Base-by-base conservation (phyloP, 2,329 filamentous ascomycete genomes). In the Phialophora verrucosa region DNA sequence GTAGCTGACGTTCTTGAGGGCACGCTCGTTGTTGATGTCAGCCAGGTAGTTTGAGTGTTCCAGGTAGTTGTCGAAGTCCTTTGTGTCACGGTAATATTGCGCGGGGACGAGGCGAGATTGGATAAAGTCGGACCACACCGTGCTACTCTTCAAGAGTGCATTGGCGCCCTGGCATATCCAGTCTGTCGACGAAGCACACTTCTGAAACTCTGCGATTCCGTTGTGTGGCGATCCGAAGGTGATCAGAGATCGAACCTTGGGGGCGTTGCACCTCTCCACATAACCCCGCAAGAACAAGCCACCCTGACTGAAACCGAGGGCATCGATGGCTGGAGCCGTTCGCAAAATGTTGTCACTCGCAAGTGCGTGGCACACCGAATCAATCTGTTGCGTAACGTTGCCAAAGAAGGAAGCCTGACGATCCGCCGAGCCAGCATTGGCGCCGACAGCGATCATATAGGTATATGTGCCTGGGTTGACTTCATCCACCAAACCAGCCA, bases 271-370 rank as follows among this genome's bases (percentile, higher is more conserved):
- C 51, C 92, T 87, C 83, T 99, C 89, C 70, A 97, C 83, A 77
- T 96, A 93, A 27, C 86, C 95, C 66, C 95, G 89, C n/a, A 99
- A 85, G 81, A 99, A 97, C 77, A 97, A 92, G 1, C 95, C 95
- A 69, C 95, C 95, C 79, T 99, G 95, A 14, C 91, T 95, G 83
- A 99, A 97, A 31, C 95, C 95, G 42, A 99, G 81, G 38, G 93
- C 94, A 79, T 98, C 95, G 75, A 97, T 84, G 69, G 90, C 92
- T 0, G 91, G 91, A 0, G 91, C 91, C 6, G 90, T 91, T 64
- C 90, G 90, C 17, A 97, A 86, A 77, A 96, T 91, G 0, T 90
- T 90, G 76, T 97, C 87, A 0, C 84, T 76, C 65, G 90, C 85
- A 50, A 98, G 85, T 73, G 90, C 88, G n/a, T 81, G 82, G 85